Evolutionary conservation across 75 land plant species (phyloP).

Genomic region (Larix kaempferi): DNA sequence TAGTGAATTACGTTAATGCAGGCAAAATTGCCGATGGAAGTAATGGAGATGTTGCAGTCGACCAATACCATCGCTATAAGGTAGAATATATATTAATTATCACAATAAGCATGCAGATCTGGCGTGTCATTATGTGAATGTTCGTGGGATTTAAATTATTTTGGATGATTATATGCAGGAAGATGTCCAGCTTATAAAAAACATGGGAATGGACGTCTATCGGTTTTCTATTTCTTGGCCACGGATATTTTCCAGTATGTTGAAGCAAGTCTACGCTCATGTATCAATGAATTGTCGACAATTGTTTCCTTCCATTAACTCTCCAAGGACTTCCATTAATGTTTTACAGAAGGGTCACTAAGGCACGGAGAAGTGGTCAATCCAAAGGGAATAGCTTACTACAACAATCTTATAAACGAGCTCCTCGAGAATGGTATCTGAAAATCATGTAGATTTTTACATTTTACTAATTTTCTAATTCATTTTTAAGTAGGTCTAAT

Average conservation of each 20-base stretch:
- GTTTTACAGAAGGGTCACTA: neutral
- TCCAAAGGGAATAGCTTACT: conserved; percentile 20
- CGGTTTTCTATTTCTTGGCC: conserved; percentile 34
- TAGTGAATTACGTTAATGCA: too few relatives aligned
- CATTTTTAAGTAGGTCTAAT: too few relatives aligned
- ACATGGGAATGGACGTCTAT: conserved; percentile 23
- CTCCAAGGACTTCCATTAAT: neutral
- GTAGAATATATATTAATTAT: neutral
- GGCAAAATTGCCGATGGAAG: conserved; percentile 23
- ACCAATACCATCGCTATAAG: conserved; percentile 19
- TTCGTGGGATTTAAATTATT: neutral
- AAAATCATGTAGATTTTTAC: neutral
- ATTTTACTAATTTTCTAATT: too few relatives aligned
- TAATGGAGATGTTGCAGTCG: conserved; percentile 4
- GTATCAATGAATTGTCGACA: neutral
- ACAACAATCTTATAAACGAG: conserved; percentile 27
- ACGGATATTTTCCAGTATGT: conserved; percentile 29
- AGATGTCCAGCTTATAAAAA: conserved; percentile 23
- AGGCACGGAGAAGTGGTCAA: conserved; percentile 10
- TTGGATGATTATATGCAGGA: conserved; percentile 20
- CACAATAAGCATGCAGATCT: too few relatives aligned
- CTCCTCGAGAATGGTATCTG: conserved; percentile 15
- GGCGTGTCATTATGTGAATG: too few relatives aligned
- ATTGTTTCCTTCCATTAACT: neutral
- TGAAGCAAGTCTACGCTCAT: neutral